A percentile compares a stretch with the other conserved stretches of the same genome.
These are phyloP conservation scores for Penicillium sp. DNA, from an alignment of 2,329 filamentous ascomycete genomes.

Conservation along the genomic window DNA sequence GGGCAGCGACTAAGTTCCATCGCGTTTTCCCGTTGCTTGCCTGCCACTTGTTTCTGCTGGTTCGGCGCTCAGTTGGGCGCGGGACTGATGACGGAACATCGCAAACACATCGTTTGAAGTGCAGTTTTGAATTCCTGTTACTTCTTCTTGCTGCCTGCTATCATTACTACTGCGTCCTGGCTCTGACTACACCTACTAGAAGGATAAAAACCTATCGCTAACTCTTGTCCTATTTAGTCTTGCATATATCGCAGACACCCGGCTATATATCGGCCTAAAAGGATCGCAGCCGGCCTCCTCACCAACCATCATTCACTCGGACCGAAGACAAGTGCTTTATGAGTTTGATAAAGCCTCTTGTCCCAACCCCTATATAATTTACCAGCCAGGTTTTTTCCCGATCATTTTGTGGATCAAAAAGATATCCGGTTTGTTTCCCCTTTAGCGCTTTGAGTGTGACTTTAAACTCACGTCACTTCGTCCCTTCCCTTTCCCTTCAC, in stretches of 20 bases:
- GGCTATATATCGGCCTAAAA: constrained; percentile 11
- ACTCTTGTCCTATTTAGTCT: constrained; percentile 10
- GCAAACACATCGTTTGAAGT: too few relatives aligned
- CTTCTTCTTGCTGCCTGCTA: too few relatives aligned
- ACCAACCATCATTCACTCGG: constrained; percentile 12
- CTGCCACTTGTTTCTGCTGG: too few relatives aligned
- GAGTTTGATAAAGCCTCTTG: neutral
- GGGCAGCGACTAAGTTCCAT: too few relatives aligned
- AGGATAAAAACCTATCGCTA: neutral
- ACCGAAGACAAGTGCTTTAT: constrained; percentile 27
- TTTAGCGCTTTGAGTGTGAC: neutral
- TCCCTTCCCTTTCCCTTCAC: neutral
- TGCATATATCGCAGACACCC: constrained; percentile 22
- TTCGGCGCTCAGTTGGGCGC: too few relatives aligned
- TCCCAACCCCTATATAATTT: constrained; percentile 10
- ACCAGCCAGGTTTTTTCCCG: constrained; percentile 2
- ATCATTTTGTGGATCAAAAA: constrained; percentile 16
- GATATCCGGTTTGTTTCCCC: neutral
- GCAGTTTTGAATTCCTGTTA: too few relatives aligned
- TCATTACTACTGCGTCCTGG: too few relatives aligned
- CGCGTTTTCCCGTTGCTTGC: too few relatives aligned
- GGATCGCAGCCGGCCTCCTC: constrained; percentile 13
- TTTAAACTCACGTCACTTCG: neutral
- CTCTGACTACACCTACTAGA: too few relatives aligned
- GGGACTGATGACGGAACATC: too few relatives aligned